A percentile compares a stretch with the other conserved stretches of the same genome.
These are phyloP conservation scores for Lachnellula willkommii DNA, from an alignment of 2,329 filamentous ascomycete genomes.

Conservation along the genomic window DNA sequence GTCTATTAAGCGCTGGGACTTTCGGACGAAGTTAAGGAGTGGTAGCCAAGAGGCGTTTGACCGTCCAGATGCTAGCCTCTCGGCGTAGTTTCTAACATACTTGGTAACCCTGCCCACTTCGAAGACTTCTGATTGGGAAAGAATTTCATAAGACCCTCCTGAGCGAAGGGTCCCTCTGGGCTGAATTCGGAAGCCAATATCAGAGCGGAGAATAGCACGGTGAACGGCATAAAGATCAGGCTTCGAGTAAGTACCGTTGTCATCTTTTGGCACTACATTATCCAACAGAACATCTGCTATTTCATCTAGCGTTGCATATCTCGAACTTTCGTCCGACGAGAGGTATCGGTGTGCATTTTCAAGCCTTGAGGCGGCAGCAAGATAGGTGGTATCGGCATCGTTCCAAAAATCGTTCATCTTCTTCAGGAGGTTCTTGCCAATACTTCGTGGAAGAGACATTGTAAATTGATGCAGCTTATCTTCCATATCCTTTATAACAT, in stretches of 20 bases:
- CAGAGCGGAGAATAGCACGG: constrained; percentile 54
- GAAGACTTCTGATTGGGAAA: constrained; percentile 48
- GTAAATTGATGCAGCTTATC: constrained; percentile 35
- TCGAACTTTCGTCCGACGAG: constrained; percentile 38
- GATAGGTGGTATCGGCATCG: constrained; percentile 43
- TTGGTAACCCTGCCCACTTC: constrained; percentile 46
- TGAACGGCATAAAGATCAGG: constrained; percentile 65
- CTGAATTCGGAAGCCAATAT: constrained; percentile 56
- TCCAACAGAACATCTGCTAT: constrained; percentile 40
- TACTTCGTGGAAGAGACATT: constrained; percentile 38
- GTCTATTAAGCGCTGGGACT: constrained; percentile 47
- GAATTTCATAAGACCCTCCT: constrained; percentile 58
- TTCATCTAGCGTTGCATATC: constrained; percentile 38
- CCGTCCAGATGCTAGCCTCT: constrained; percentile 30
- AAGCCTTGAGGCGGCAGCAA: constrained; percentile 39
- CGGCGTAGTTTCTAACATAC: constrained; percentile 50
- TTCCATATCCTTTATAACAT: constrained; percentile 30
- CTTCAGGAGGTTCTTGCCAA: constrained; percentile 40
- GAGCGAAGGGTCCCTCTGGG: constrained; percentile 41
- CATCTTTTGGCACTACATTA: constrained; percentile 17
- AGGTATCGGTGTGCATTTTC: constrained; percentile 45
- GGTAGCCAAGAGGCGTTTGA: background rate
- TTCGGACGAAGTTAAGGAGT: constrained; percentile 40
- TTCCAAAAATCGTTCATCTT: constrained; percentile 40
- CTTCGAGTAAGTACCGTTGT: constrained; percentile 37